A percentile compares a stretch with the other conserved stretches of the same genome.
phyloP scores from a whole-genome alignment of 2,329 filamentous ascomycete species.

The Chlorencoelia australis region DNA sequence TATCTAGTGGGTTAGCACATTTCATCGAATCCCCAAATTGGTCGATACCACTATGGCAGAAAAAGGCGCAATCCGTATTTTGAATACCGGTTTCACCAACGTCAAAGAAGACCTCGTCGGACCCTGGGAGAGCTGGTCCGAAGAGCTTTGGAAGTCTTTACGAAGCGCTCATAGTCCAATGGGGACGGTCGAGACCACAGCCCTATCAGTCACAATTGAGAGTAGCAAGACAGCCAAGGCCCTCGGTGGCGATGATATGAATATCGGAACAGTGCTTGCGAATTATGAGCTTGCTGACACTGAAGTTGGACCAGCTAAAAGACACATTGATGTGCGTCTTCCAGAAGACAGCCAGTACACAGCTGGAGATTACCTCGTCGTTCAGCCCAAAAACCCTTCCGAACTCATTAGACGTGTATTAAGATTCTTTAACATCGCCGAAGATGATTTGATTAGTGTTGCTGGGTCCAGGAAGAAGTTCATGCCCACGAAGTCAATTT shows the following conservation, averaged over 20 bases:
- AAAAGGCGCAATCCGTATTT: conserved; percentile 6
- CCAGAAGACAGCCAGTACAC: conserved; percentile 12
- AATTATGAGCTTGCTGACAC: background rate
- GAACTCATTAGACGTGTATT: conserved; percentile 21
- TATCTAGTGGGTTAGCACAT: conserved; percentile 52
- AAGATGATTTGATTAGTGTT: background rate
- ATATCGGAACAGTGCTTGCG: background rate
- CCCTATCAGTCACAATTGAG: background rate
- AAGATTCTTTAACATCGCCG: background rate
- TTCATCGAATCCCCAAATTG: conserved; percentile 55
- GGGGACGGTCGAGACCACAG: background rate
- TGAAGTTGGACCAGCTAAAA: conserved; percentile 34
- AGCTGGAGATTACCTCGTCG: conserved; percentile 15
- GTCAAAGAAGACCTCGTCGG: background rate
- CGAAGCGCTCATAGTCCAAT: background rate
- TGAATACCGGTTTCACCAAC: conserved; percentile 1
- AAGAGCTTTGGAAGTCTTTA: background rate
- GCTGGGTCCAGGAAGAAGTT: conserved; percentile 1
- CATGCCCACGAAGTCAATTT: background rate
- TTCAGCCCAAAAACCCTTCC: conserved; percentile 12
- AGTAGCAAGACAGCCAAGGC: background rate
- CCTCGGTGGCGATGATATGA: background rate
- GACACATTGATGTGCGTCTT: conserved; percentile 41
- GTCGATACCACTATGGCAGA: conserved; percentile 35
- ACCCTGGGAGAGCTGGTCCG: background rate